Percentiles rank a stretch among this genome's conserved stretches.
These are phyloP conservation scores for Alternaria longipes DNA, from an alignment of 2,329 filamentous ascomycete species.

Conservation along the genomic window DNA sequence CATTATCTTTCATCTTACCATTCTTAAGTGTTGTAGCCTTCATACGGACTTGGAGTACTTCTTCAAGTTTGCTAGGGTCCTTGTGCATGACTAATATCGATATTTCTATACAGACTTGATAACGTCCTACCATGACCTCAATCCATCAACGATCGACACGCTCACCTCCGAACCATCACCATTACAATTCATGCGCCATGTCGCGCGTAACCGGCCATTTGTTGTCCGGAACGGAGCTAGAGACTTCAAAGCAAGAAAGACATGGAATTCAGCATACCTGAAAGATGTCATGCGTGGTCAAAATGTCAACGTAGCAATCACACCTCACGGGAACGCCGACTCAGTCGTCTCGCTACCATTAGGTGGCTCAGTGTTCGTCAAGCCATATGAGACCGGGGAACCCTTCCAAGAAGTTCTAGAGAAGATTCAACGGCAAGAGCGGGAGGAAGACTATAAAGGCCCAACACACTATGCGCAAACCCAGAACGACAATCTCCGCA, in stretches of 20 bases:
- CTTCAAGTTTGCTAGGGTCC: background rate
- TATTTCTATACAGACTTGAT: constrained; percentile 59
- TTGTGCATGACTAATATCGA: background rate
- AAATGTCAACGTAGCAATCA: constrained; percentile 78
- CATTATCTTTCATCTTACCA: background rate
- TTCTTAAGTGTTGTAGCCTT: background rate
- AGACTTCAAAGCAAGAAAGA: constrained; percentile 69
- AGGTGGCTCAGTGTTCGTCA: constrained; percentile 65
- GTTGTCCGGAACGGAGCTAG: constrained; percentile 71
- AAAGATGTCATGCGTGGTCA: constrained; percentile 63
- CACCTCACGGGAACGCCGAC: constrained; percentile 72
- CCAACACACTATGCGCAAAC: constrained; percentile 72
- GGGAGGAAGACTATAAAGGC: background rate
- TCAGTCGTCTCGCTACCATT: constrained; percentile 71
- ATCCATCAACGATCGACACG: constrained; percentile 67
- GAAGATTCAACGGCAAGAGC: constrained; percentile 68
- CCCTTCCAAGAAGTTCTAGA: constrained; percentile 70
- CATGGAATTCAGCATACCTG: constrained; percentile 72
- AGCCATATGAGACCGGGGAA: constrained; percentile 74
- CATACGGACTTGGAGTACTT: background rate
- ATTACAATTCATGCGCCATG: constrained; percentile 81
- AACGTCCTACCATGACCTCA: constrained; percentile 77
- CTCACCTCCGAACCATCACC: constrained; percentile 73
- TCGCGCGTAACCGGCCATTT: constrained; percentile 78
- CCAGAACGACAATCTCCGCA: constrained; percentile 82